Evolutionary conservation across 139 green algal genomes (phyloP), one percentile per base, ranked within the genome.

Genomic region (Asterochloris erici): DNA sequence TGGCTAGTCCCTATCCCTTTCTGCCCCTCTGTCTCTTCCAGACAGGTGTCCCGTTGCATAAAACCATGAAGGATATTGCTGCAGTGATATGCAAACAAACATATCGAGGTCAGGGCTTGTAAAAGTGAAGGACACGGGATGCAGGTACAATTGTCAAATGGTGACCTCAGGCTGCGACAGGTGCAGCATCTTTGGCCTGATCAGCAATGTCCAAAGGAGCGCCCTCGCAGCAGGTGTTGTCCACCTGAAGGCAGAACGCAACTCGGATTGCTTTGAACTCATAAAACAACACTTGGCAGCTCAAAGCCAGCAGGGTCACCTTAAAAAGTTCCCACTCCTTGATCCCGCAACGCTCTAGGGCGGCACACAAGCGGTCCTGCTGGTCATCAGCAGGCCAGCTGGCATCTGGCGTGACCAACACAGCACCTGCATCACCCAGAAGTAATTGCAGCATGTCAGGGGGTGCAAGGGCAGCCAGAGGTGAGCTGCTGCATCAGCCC

Each of bases 281-380:
- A 54, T 10, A 10, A 54, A 54, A 6, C 38, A 54, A 6, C 38
- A 54, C 38, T 54, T 54, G 38, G 38, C 38, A 54, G 38, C 38
- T 54, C 4, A 54, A 54, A 54, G 38, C 38, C 6, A 54, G 38
- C 38, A 54, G 6, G 66, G 66, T 54, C 38, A 97, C 94, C 10
- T 63, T 86, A 69, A 77, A 93, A 70, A 98, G 84, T 90, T 98
- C 95, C 95, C 95, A 98, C 12, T 82, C 78, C 87, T 97, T 90
- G 76, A 98, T 97, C 62, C 93, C 93, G 10, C 86, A 87, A n/a
- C 23, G n/a, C 29, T 82, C 26, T 82, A 95, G 84, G 24, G 92
- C 90, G 13, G 60, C 85, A 17, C 92, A 64, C 14, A 95, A 81
- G 19, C 89, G 86, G 11, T 68, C 66, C 28, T 87, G 68, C 70